phyloP scores from a whole-genome alignment of 78 protist species.

The Blattamonas nauphoetae region DNA sequence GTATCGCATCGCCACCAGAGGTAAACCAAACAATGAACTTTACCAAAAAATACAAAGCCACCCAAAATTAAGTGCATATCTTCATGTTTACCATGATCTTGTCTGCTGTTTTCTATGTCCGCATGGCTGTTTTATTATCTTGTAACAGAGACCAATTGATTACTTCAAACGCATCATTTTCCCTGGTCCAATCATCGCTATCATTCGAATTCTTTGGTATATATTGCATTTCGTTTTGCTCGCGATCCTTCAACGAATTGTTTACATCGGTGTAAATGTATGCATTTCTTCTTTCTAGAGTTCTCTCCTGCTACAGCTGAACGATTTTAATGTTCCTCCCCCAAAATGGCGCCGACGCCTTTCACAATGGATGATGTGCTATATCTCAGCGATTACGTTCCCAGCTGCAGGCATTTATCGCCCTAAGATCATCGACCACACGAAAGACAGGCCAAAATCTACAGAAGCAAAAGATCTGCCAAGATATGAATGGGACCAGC shows the following conservation, averaged over 20 bases:
- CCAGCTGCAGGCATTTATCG: too few species aligned
- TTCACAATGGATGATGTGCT: too few species aligned
- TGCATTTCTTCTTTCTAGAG: not conserved
- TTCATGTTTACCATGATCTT: not conserved
- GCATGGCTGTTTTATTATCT: too few species aligned
- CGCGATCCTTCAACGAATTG: not conserved
- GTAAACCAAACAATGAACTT: too few species aligned
- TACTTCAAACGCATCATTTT: not conserved
- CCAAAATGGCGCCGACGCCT: not conserved
- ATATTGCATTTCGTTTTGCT: not conserved
- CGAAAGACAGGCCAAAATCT: not conserved
- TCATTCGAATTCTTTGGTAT: not conserved
- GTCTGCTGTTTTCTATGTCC: not conserved
- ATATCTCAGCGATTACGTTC: too few species aligned
- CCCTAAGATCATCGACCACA: not conserved
- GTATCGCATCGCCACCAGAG: too few species aligned
- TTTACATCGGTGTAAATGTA: not conserved
- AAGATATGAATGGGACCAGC: not conserved
- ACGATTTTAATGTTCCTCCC: too few species aligned
- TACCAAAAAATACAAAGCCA: not conserved
- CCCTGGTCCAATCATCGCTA: not conserved
- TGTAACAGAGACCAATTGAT: too few species aligned
- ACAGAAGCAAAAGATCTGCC: not conserved
- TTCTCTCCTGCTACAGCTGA: too few species aligned
- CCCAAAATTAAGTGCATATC: not conserved